Percentiles rank a stretch among this genome's conserved stretches.
These are phyloP conservation scores for Domatiomyces catenatus DNA, from an alignment of 2,329 filamentous ascomycete genomes.

Conservation along the genomic window DNA sequence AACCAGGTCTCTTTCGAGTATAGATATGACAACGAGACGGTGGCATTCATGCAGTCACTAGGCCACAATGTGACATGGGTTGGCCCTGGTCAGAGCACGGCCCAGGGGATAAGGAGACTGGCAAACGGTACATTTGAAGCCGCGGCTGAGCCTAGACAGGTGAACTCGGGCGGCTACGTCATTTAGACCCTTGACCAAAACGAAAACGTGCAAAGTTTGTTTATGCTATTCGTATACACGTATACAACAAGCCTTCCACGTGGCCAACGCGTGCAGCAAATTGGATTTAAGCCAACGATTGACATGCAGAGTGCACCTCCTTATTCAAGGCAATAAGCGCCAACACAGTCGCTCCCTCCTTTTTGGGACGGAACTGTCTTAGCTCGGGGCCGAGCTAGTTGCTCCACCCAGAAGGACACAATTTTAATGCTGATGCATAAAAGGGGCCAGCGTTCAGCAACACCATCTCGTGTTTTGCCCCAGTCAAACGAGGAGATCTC, in stretches of 20 bases:
- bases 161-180: constrained; percentile 50
- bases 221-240: too few relatives aligned
- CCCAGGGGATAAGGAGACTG: constrained; percentile 51
- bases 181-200: constrained; percentile 22
- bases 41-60: constrained; percentile 44
- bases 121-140: constrained; percentile 60
- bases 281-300: too few relatives aligned
- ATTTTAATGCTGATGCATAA: not conserved
- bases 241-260: too few relatives aligned
- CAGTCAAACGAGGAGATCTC: not conserved
- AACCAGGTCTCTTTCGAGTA: constrained; percentile 54
- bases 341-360: not conserved
- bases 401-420: not conserved
- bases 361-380: constrained; percentile 1
- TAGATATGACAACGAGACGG: constrained; percentile 48
- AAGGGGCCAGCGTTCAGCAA: not conserved
- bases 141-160: constrained; percentile 59
- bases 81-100: constrained; percentile 46
- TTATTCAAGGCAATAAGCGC: too few relatives aligned
- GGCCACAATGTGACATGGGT: constrained; percentile 63
- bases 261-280: too few relatives aligned
- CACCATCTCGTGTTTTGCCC: not conserved
- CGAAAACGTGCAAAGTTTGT: too few relatives aligned
- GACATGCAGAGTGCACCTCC: too few relatives aligned
- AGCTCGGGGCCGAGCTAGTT: not conserved